These are phyloP conservation scores for Magnolia sinica DNA, from an alignment of 164 flowering plant genomes.

Conservation along the genomic window DNA sequence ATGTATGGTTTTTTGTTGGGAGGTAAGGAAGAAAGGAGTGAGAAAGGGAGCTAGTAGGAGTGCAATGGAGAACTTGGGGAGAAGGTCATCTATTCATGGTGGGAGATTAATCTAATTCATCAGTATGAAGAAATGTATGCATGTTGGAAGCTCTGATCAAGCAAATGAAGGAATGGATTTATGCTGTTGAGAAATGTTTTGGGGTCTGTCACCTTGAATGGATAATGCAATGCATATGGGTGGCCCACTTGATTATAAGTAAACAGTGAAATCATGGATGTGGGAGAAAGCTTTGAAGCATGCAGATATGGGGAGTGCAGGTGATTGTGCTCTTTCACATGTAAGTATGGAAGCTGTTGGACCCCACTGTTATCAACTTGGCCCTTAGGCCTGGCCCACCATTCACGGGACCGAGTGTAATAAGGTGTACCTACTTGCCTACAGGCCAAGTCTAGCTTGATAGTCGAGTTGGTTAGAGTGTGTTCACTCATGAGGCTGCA, in stretches of 20 bases:
- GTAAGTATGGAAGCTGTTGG: not conserved
- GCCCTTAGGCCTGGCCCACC: too few species aligned
- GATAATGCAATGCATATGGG: not conserved
- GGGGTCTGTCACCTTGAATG: not conserved
- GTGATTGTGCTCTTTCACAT: not conserved
- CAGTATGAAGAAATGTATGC: constrained; percentile 16
- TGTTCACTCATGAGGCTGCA: too few species aligned
- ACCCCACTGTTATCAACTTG: too few species aligned
- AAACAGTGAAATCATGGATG: not conserved
- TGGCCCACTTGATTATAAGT: not conserved
- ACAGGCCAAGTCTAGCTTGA: too few species aligned
- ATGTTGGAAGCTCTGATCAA: not conserved
- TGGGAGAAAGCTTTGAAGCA: not conserved
- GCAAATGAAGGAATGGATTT: not conserved
- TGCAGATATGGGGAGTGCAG: not conserved
- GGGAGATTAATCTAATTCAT: constrained; percentile 37
- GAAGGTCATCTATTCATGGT: constrained; percentile 7
- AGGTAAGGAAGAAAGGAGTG: constrained; percentile 52
- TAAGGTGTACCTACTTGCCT: too few species aligned
- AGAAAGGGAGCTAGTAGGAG: constrained; percentile 69
- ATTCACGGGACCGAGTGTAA: too few species aligned
- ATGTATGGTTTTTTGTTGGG: constrained; percentile 51
- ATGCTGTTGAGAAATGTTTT: not conserved
- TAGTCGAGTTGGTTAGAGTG: too few species aligned
- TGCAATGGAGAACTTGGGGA: constrained; percentile 19